phyloP scores from a whole-genome alignment of 345 rosid genomes.

The Acer yangbiense region DNA sequence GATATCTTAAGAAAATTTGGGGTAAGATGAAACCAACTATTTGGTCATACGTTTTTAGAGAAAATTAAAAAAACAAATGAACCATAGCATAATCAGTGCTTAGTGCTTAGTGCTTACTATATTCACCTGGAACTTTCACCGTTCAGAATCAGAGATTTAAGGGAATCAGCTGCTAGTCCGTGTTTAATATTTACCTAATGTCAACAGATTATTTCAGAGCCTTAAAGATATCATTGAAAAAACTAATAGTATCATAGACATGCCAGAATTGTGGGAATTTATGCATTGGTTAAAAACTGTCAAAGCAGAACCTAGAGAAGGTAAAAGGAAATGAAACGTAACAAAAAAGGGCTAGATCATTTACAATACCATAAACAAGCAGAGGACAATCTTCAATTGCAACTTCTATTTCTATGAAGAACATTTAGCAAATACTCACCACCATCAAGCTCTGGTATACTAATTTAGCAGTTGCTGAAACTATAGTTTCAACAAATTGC shows the following conservation, averaged over 20 bases:
- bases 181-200: slow-evolving; percentile 67
- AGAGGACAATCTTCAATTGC: neutral
- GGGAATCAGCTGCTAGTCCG: slow-evolving; percentile 70
- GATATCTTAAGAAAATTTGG: neutral
- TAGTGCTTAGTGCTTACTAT: slow-evolving; percentile 7
- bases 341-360: no score
- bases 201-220: slow-evolving; percentile 23
- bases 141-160: slow-evolving; percentile 62
- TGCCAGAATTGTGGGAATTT: neutral
- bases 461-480: neutral
- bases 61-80: neutral
- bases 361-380: neutral
- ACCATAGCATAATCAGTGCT: slow-evolving; percentile 2
- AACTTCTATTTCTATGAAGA: neutral
- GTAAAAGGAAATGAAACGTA: no score
- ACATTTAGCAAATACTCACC: neutral
- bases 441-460: neutral
- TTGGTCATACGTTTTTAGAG: slow-evolving; percentile 1
- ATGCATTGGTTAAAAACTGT: neutral
- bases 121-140: slow-evolving; percentile 80
- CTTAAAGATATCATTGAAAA: slow-evolving; percentile 3
- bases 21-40: neutral
- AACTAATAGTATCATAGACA: slow-evolving; percentile 5
- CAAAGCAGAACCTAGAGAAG: neutral
- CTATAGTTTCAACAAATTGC: neutral